Percentiles rank a stretch among this genome's conserved stretches.
Conservation (phyloP, 352 stramenopile species). For the Phytopythium boreale region DNA sequence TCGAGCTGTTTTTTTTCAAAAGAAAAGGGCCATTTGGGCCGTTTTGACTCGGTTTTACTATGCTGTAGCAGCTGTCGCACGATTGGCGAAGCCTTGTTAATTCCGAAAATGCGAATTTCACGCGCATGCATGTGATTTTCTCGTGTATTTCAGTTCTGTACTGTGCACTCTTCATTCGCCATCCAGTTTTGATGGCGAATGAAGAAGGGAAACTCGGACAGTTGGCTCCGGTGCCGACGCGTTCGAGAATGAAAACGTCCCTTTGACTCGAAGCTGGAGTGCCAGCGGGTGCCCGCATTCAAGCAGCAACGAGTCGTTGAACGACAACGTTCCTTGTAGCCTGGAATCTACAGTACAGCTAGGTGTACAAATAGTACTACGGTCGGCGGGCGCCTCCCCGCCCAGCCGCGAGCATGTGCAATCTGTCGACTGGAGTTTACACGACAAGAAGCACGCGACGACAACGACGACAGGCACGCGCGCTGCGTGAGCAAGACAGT, state of each 20-base stretch:
- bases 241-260: no score
- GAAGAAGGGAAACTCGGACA: no score
- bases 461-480: no score
- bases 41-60: not conserved
- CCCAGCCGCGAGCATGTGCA: not conserved
- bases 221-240: no score
- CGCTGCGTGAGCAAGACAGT: not conserved
- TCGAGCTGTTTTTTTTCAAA: not conserved
- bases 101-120: not conserved
- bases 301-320: no score
- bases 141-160: not conserved
- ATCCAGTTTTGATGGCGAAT: no score
- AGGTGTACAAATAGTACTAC: not conserved
- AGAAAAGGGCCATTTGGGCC: not conserved
- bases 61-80: not conserved
- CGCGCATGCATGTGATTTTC: no score
- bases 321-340: no score
- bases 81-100: not conserved
- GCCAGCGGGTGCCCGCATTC: no score
- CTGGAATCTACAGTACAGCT: no score
- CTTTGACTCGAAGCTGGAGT: no score
- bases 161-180: no score
- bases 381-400: not conserved
- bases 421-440: slow-evolving; percentile 8
- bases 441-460: not conserved